These are phyloP conservation scores for Rosa rugosa DNA, from an alignment of 306 rosid species.

Conservation along the genomic window DNA sequence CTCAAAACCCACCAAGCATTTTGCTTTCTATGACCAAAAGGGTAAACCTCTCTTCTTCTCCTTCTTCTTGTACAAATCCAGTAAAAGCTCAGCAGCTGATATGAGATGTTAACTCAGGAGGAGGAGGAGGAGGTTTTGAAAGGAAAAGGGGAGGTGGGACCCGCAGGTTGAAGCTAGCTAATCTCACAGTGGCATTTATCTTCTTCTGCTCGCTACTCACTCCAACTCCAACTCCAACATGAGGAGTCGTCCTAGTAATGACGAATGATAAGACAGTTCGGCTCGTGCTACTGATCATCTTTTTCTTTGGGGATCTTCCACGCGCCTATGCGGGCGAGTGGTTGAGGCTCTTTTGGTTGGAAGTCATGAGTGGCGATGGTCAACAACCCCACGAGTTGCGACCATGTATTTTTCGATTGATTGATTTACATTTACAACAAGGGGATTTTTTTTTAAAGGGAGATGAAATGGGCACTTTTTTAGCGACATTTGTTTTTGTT, in stretches of 20 bases:
- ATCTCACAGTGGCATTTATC: background rate
- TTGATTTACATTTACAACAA: background rate
- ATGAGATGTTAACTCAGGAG: background rate
- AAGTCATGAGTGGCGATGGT: background rate
- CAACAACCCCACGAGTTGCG: background rate
- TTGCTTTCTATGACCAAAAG: conserved; percentile 42
- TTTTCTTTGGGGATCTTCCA: background rate
- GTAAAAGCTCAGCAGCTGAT: background rate
- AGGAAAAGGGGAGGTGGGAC: background rate
- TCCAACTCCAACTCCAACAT: background rate
- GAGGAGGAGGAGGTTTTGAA: too few species aligned
- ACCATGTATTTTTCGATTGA: background rate
- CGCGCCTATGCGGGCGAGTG: background rate
- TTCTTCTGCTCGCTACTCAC: background rate
- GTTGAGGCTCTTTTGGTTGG: background rate
- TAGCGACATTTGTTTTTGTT: too few species aligned
- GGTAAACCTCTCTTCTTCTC: conserved; percentile 22
- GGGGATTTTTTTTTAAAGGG: too few species aligned
- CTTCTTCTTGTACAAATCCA: conserved; percentile 34
- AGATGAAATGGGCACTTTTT: too few species aligned
- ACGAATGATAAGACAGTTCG: background rate
- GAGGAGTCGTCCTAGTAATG: background rate
- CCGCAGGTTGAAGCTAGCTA: background rate
- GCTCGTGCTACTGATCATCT: background rate
- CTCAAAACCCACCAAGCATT: conserved; percentile 45